These are phyloP conservation scores for Salix exigua DNA, from an alignment of 345 rosid genomes.

Conservation along the genomic window DNA sequence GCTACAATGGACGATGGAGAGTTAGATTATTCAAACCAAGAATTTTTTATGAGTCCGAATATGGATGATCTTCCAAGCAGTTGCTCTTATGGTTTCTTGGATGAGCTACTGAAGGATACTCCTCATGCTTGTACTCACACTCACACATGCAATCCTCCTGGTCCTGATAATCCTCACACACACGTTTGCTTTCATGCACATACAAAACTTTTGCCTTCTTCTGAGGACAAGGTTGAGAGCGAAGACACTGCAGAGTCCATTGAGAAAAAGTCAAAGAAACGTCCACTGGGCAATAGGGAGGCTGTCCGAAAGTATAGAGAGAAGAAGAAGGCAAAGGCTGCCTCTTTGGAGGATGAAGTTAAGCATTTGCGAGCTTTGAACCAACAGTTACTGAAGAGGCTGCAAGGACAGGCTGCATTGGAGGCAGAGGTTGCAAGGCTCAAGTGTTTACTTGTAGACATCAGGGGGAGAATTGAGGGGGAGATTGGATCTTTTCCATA, in stretches of 20 bases:
- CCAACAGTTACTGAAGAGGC: slow-evolving; percentile 77
- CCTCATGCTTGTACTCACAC: slow-evolving; percentile 89
- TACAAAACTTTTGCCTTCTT: slow-evolving; percentile 59
- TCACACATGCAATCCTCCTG: slow-evolving; percentile 90
- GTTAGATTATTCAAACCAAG: slow-evolving; percentile 81
- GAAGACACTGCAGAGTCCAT: slow-evolving; percentile 80
- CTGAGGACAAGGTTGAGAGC: slow-evolving; percentile 58
- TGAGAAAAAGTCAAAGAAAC: slow-evolving; percentile 60
- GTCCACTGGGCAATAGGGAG: slow-evolving; percentile 75
- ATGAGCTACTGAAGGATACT: slow-evolving; percentile 50
- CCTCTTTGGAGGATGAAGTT: slow-evolving; percentile 89
- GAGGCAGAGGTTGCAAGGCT: slow-evolving; percentile 89
- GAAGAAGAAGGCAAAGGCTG: slow-evolving; percentile 95
- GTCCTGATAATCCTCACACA: slow-evolving; percentile 81
- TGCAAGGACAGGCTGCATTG: slow-evolving; percentile 84
- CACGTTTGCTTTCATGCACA: slow-evolving; percentile 94
- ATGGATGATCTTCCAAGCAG: slow-evolving; percentile 58
- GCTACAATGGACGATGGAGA: slow-evolving; percentile 82
- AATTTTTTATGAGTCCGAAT: slow-evolving; percentile 50
- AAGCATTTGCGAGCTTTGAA: slow-evolving; percentile 61
- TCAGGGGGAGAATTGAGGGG: slow-evolving; percentile 94
- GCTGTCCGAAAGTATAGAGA: slow-evolving; percentile 96
- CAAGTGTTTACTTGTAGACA: slow-evolving; percentile 94
- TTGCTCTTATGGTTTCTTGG: slow-evolving; percentile 67
- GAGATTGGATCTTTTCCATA: slow-evolving; percentile 95